A percentile compares a stretch with the other conserved stretches of the same genome.
Conservation (phyloP, 805 yeast genomes). For the Starmerella apicola region DNA sequence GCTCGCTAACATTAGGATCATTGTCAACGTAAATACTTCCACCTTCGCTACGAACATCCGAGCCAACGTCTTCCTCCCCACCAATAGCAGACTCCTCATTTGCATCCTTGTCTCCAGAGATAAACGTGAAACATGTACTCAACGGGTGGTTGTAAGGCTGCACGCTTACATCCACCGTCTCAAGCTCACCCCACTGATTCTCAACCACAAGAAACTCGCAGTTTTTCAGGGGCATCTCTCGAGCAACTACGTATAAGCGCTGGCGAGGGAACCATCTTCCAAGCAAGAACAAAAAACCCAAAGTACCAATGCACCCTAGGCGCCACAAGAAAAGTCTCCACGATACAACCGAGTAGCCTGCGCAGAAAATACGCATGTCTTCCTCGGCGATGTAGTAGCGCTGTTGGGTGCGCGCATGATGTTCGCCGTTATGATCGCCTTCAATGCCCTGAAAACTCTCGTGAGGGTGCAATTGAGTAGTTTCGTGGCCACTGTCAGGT, state of each 20-base stretch:
- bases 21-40: conserved; percentile 25
- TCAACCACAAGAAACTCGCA: conserved; percentile 92
- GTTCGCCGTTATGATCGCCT: neutral
- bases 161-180: conserved; percentile 43
- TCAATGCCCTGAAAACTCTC: neutral
- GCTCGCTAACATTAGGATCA: conserved; percentile 57
- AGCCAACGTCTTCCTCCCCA: neutral
- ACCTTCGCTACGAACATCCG: neutral
- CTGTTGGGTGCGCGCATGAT: conserved; percentile 39
- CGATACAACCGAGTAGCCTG: conserved; percentile 59
- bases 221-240: conserved; percentile 49
- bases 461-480: neutral
- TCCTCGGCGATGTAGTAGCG: conserved; percentile 90
- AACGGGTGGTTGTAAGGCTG: conserved; percentile 57
- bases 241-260: conserved; percentile 35
- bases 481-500: neutral
- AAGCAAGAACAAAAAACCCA: conserved; percentile 61
- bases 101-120: conserved; percentile 9
- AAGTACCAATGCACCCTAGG: conserved; percentile 41
- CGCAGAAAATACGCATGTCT: conserved; percentile 86
- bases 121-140: conserved; percentile 46
- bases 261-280: conserved; percentile 80
- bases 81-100: conserved; percentile 6
- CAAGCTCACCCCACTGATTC: conserved; percentile 82
- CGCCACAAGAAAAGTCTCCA: conserved; percentile 39